A percentile compares a stretch with the other conserved stretches of the same genome.
Evolutionary conservation across 345 rosid genomes (phyloP).

Genomic region (Syzygium aqueum): DNA sequence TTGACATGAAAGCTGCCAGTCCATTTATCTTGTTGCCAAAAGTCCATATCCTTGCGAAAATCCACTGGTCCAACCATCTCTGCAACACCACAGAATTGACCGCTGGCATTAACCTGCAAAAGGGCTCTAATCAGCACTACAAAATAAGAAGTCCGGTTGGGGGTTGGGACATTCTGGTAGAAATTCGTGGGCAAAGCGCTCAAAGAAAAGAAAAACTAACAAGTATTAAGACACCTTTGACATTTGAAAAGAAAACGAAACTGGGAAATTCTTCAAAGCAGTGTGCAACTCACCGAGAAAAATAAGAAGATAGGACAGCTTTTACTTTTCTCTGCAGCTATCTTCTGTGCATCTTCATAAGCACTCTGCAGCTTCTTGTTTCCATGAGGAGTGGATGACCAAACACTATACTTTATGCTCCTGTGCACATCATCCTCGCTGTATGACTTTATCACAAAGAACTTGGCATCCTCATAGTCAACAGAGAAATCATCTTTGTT

Average conservation of each 20-base stretch:
- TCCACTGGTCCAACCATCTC: conserved; percentile 94
- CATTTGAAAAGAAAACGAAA: not conserved
- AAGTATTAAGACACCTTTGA: not conserved
- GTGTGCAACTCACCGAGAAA: conserved; percentile 65
- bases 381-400: conserved; percentile 96
- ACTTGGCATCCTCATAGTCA: conserved; percentile 53
- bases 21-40: conserved; percentile 99
- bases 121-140: conserved; percentile 1
- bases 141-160: not conserved
- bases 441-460: conserved; percentile 89
- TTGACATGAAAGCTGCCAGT: conserved; percentile 89
- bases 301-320: conserved; percentile 74
- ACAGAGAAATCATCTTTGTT: conserved; percentile 65
- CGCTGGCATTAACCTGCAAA: conserved; percentile 91
- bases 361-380: conserved; percentile 86
- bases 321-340: conserved; percentile 34
- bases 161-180: not conserved
- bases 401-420: conserved; percentile 86
- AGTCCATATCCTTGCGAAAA: conserved; percentile 74
- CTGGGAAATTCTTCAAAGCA: not conserved
- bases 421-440: conserved; percentile 99
- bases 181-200: not conserved
- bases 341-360: conserved; percentile 65
- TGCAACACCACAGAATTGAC: conserved; percentile 94
- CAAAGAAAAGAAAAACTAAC: not conserved